phyloP scores from a whole-genome alignment of 352 stramenopile species.

The Phytophthora chlamydospora region DNA sequence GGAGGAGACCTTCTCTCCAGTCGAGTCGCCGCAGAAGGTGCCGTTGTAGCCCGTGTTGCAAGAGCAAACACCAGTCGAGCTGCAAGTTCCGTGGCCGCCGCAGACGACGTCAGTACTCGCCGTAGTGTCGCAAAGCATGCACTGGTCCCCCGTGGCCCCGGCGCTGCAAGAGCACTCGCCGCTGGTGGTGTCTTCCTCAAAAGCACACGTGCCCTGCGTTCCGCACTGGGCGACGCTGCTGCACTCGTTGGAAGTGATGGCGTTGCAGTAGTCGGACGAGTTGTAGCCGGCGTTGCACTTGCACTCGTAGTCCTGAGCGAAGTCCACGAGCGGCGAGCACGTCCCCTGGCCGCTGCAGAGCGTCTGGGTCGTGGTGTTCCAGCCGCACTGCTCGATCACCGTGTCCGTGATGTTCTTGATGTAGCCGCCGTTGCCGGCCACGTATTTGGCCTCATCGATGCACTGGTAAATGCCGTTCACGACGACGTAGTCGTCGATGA shows the following conservation, averaged over 20 bases:
- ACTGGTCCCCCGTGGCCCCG: slow-evolving; percentile 72
- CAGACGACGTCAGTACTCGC: slow-evolving; percentile 39
- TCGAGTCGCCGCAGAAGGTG: slow-evolving; percentile 55
- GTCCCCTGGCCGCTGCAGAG: slow-evolving; percentile 79
- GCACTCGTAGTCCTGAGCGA: slow-evolving; percentile 73
- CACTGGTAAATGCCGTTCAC: slow-evolving; percentile 84
- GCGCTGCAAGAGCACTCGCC: slow-evolving; percentile 55
- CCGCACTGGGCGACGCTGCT: slow-evolving; percentile 78
- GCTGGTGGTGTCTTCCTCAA: slow-evolving; percentile 32
- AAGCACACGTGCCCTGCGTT: slow-evolving; percentile 52
- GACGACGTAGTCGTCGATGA: slow-evolving; percentile 42
- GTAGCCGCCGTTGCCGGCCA: slow-evolving; percentile 57
- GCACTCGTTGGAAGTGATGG: slow-evolving; percentile 66
- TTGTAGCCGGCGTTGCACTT: slow-evolving; percentile 81
- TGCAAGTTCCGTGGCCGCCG: slow-evolving; percentile 61
- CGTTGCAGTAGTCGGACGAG: slow-evolving; percentile 56
- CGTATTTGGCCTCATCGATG: slow-evolving; percentile 69
- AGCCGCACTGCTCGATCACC: slow-evolving; percentile 57
- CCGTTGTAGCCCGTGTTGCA: slow-evolving; percentile 70
- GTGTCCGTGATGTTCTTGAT: slow-evolving; percentile 69
- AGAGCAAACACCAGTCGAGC: slow-evolving; percentile 46
- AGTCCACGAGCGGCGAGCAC: slow-evolving; percentile 60
- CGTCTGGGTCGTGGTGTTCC: slow-evolving; percentile 44
- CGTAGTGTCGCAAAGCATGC: slow-evolving; percentile 56
- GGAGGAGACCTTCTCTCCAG: slow-evolving; percentile 19